A percentile compares a stretch with the other conserved stretches of the same genome.
phyloP scores from a whole-genome alignment of 176 grass and related monocot species.

The Carex pumila region DNA sequence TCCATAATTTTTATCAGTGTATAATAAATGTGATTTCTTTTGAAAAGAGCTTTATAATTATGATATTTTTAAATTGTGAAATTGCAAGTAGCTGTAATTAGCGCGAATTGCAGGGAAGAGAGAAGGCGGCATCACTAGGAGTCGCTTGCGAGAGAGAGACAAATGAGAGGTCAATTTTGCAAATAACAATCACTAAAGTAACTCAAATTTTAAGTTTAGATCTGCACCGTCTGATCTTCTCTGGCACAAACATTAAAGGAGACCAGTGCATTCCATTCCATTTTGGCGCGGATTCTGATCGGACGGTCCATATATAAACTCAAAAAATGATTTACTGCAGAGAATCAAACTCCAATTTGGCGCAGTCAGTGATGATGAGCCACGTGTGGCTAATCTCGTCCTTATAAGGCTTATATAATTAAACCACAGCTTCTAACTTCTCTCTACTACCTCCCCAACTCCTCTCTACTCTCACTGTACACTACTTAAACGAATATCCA shows the following conservation, averaged over 20 bases:
- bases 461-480: not conserved
- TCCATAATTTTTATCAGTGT: too few species aligned
- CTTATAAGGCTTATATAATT: not conserved
- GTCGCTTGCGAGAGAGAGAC: not conserved
- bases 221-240: too few species aligned
- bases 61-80: not conserved
- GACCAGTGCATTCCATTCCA: too few species aligned
- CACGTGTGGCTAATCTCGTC: slow-evolving; percentile 9
- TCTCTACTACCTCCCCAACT: not conserved
- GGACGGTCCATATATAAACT: too few species aligned
- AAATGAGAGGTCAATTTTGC: slow-evolving; percentile 9
- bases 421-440: not conserved
- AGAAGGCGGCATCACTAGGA: not conserved
- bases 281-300: too few species aligned
- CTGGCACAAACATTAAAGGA: too few species aligned
- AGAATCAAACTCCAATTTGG: not conserved
- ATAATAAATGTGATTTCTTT: too few species aligned
- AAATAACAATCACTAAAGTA: too few species aligned
- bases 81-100: not conserved
- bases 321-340: too few species aligned
- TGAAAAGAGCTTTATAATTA: too few species aligned
- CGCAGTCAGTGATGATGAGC: not conserved
- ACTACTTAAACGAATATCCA: not conserved
- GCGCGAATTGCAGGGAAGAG: not conserved
- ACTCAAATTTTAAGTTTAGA: too few species aligned